These are phyloP conservation scores for Pseudogymnoascus sp. DNA, from an alignment of 2,329 filamentous ascomycete species.

Conservation along the genomic window DNA sequence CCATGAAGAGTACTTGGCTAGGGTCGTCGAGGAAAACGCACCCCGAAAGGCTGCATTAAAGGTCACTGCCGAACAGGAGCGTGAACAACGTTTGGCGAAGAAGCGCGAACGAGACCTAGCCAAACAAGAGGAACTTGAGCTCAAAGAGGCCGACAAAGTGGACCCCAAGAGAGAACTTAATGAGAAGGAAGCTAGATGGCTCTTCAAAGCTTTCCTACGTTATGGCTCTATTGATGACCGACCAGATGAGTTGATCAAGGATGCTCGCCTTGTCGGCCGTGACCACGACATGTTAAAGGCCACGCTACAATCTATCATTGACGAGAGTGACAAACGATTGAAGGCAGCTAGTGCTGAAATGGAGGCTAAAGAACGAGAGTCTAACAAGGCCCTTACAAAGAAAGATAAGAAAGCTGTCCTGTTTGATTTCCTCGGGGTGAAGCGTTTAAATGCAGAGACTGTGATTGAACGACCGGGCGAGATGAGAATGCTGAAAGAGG, in stretches of 20 bases:
- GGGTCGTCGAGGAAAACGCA: constrained; percentile 76
- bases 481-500: constrained; percentile 73
- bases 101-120: constrained; percentile 59
- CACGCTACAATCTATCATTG: constrained; percentile 61
- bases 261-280: constrained; percentile 76
- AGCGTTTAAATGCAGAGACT: constrained; percentile 93
- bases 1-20: constrained; percentile 74
- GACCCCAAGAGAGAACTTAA: constrained; percentile 87
- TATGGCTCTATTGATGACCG: constrained; percentile 89
- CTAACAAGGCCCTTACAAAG: constrained; percentile 79
- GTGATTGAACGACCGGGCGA: constrained; percentile 87
- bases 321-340: constrained; percentile 64
- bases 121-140: constrained; percentile 63
- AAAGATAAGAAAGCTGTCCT: constrained; percentile 97
- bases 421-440: constrained; percentile 88
- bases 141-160: constrained; percentile 60
- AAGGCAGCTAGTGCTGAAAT: constrained; percentile 64
- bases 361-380: constrained; percentile 58
- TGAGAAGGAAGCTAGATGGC: constrained; percentile 87
- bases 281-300: constrained; percentile 73
- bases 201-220: constrained; percentile 83
- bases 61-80: constrained; percentile 50
- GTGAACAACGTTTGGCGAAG: constrained; percentile 59
- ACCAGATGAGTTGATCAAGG: constrained; percentile 76
- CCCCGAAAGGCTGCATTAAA: constrained; percentile 67